Conservation (phyloP, 805 yeast genomes). For the Hanseniaspora nectarophila region DNA sequence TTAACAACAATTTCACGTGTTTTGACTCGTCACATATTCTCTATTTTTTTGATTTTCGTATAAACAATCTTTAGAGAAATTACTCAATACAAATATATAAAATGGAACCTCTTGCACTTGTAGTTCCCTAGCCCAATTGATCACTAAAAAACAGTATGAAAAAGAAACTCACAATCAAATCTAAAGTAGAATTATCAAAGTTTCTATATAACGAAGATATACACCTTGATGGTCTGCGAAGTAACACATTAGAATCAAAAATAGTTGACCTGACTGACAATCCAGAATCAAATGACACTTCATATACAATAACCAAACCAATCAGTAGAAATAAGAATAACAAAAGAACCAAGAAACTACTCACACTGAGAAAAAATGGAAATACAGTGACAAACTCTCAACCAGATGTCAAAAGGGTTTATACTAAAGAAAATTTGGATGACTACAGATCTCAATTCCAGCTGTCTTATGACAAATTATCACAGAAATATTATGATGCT, state of each 20-base stretch:
- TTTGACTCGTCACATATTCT: too few species aligned
- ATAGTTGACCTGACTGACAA: not conserved
- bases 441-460: not conserved
- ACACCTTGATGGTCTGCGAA: not conserved
- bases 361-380: not conserved
- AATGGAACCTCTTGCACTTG: too few species aligned
- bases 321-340: not conserved
- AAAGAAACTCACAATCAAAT: not conserved
- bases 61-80: too few species aligned
- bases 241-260: not conserved
- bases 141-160: not conserved
- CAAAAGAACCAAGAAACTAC: too few species aligned
- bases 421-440: not conserved
- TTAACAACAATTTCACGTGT: too few species aligned
- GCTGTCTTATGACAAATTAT: conserved; percentile 1
- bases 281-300: not conserved
- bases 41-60: too few species aligned
- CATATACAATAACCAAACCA: not conserved
- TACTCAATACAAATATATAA: too few species aligned
- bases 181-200: not conserved
- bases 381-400: not conserved
- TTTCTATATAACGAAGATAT: not conserved
- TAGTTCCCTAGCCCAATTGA: too few species aligned
- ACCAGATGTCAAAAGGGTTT: not conserved
- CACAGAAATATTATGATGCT: conserved; percentile 8